phyloP scores from a whole-genome alignment of 768 basidiomycete genomes.

The Tulasnella sp. region DNA sequence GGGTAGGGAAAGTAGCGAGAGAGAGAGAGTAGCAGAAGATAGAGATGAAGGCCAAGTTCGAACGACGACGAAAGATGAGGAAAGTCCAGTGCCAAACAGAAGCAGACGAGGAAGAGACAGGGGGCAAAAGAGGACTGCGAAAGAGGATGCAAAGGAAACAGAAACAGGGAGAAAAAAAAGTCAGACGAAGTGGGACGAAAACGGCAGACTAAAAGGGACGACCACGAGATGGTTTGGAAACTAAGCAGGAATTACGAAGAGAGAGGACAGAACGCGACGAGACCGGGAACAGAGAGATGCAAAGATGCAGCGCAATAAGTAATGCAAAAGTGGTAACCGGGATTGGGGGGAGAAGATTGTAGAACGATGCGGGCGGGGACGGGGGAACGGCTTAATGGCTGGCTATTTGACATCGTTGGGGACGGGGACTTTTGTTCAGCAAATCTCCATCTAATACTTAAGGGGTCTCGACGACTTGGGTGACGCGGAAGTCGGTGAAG shows the following conservation, averaged over 20 bases:
- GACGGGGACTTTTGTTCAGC: neutral
- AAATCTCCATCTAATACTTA: neutral
- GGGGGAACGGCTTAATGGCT: conserved; percentile 11
- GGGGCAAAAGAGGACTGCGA: neutral
- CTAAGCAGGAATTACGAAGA: neutral
- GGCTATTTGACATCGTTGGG: conserved; percentile 12
- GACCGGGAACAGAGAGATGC: neutral
- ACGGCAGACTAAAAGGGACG: neutral
- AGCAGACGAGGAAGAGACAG: neutral
- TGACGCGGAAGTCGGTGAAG: neutral
- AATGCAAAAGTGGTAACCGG: conserved; percentile 20
- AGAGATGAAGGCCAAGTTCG: neutral
- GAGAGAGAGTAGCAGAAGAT: neutral
- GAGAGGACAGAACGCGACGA: neutral
- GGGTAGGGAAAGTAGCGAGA: neutral
- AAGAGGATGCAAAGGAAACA: neutral
- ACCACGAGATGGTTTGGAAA: neutral
- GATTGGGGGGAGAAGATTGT: neutral
- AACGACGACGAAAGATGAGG: conserved; percentile 13
- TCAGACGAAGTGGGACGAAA: conserved; percentile 19
- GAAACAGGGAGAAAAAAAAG: neutral
- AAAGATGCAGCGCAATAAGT: conserved; percentile 15
- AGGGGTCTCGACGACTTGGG: conserved; percentile 12
- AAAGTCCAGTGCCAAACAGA: conserved; percentile 17
- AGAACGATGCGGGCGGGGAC: neutral